Evolutionary conservation across 768 basidiomycete species (phyloP), one percentile per base, ranked within the genome.

Genomic region (Russula compacta): DNA sequence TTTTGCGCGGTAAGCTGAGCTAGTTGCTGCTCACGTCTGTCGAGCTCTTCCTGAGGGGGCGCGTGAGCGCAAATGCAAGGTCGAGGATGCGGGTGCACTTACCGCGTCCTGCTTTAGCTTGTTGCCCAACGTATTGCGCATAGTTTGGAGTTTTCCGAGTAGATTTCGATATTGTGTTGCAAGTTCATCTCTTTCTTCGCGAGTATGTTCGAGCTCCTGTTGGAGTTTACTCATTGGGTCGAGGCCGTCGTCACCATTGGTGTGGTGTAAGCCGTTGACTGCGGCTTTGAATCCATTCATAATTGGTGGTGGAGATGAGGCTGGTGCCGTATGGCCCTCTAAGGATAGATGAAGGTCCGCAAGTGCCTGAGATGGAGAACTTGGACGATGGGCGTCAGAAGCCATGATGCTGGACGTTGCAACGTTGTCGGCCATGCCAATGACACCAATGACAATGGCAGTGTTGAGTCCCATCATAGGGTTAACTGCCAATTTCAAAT

Each of bases 91-190:
- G 35, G 49, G 21, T 54, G 4, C 19, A 81, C 86, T 67, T 77
- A 98, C 97, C 68, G 97, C 97, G 74, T 98, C 97, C 72, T 95
- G 92, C 72, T 89, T 85, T 58, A 98, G 79, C 73, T 98, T 98
- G 71, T 92, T 95, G 36, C 95, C 93, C 54, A 98, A 78, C 21
- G 91, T 89, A 40, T 86, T 90, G 24, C 95, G 83, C 95, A 99
- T 98, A 38, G 87, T 82, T 2, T 92, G 94, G 49, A 98, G 77
- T 74, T 92, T 98, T 42, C 85, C 83, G 17, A 99, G 79, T 40
- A 99, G 78, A 65, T 82, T 87, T 61, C 83, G 83, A 73, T 98
- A 95, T 71, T 98, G 92, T 14, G 83, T 73, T 6, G 86, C 88
- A 35, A 94, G 78, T n/a, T 81, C 76, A 54, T 98, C 93, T 75